These are phyloP conservation scores for Cercospora nicotianae DNA, from an alignment of 2,329 filamentous ascomycete genomes.

Conservation along the genomic window DNA sequence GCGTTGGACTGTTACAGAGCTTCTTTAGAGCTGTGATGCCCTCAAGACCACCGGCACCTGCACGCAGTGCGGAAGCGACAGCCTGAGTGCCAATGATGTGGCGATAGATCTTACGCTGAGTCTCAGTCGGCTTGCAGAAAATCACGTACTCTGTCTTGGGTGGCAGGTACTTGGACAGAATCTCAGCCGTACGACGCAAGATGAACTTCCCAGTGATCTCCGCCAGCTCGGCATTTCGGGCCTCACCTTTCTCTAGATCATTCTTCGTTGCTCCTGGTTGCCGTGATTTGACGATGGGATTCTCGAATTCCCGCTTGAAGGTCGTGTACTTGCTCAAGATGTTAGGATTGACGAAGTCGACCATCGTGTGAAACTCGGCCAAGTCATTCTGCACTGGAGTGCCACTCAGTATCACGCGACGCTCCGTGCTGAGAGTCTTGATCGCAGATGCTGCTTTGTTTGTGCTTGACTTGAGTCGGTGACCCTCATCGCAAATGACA, in stretches of 20 bases:
- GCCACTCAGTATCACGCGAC: slow-evolving; percentile 64
- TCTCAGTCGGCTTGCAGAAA: slow-evolving; percentile 62
- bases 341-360: slow-evolving; percentile 68
- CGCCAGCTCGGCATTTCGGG: slow-evolving; percentile 61
- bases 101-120: slow-evolving; percentile 62
- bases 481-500: slow-evolving; percentile 68
- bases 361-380: slow-evolving; percentile 66
- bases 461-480: slow-evolving; percentile 66
- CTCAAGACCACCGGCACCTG: slow-evolving; percentile 62
- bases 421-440: slow-evolving; percentile 61
- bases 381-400: slow-evolving; percentile 70
- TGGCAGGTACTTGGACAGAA: slow-evolving; percentile 65
- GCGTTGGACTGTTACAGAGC: slow-evolving; percentile 68
- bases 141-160: slow-evolving; percentile 68
- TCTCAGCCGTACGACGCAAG: slow-evolving; percentile 64
- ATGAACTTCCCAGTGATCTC: slow-evolving; percentile 64
- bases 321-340: slow-evolving; percentile 61
- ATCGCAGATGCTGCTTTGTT: slow-evolving; percentile 69
- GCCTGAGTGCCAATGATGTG: slow-evolving; percentile 64
- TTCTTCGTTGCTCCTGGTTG: slow-evolving; percentile 63
- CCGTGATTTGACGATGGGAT: slow-evolving; percentile 62
- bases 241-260: slow-evolving; percentile 64
- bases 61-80: slow-evolving; percentile 63
- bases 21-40: slow-evolving; percentile 74
- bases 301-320: slow-evolving; percentile 66